Base-by-base conservation (phyloP, 768 basidiomycete genomes). In the Termitomyces sp. region DNA sequence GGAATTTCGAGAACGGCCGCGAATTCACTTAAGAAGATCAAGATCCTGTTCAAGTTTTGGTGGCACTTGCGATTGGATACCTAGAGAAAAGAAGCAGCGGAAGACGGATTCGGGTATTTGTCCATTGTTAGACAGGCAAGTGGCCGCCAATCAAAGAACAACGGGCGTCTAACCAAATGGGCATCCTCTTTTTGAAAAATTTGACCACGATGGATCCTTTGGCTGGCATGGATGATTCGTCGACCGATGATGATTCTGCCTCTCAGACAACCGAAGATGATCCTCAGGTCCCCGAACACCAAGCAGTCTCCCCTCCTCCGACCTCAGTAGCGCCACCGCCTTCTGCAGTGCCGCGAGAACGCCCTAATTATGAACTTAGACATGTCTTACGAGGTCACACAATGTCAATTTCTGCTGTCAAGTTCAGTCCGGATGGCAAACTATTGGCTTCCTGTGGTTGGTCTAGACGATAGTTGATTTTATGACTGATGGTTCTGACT, bases 261-360 rank as follows among this genome's bases (percentile, higher is more conserved):
- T 92, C 90, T 5, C 89, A 92, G 64, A 89, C 89, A 0, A 92
- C 90, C 3, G 90, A 92, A 71, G 90, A 92, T 61, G 90, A 92
- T 55, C 88, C 88, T 20, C 85, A 88, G 67, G 74, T 90, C 7
- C 88, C 88, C 3, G 82, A 86, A 64, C 78, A 82, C 49, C 79
- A 79, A 48, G 73, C 75, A 9, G 56, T 63, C 46, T 57, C 63
- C 8, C 55, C 59, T 40, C 73, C 71, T 10, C 70, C 79, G 4
- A 67, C 72, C 3, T 73, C 74, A 22, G 67, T 72, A 36, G 56
- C 72, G 54, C 32, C 74, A 70, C 53, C 72, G 66, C 32, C 68
- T 64, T 33, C 71, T 68, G 65, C 63, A 24, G 61, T 64, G 48
- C 67, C 70, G 32, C 72, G 78, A 61, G 73, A 81, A 60, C 72